Percentiles rank a stretch among this genome's conserved stretches.
These are phyloP conservation scores for Solanum appendiculatum DNA, from an alignment of 257 asterid genomes.

Conservation along the genomic window DNA sequence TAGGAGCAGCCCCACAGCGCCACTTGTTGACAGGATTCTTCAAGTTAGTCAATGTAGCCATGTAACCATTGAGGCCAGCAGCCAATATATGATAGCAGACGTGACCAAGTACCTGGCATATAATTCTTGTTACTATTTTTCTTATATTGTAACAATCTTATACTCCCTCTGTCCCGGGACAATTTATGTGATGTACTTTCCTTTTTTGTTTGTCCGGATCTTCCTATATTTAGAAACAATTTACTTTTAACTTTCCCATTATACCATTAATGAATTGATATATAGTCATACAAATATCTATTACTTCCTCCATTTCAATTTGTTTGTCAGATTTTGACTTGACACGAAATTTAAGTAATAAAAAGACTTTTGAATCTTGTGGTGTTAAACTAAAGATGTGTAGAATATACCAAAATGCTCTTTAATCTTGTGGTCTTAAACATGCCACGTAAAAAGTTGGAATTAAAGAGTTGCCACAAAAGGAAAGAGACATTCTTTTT, in stretches of 20 bases:
- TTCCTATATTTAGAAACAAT: background rate
- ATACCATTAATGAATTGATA: background rate
- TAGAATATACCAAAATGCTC: background rate
- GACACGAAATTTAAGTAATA: background rate
- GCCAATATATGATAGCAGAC: conserved; percentile 79
- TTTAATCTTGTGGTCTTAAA: background rate
- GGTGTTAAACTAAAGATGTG: background rate
- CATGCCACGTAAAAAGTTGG: background rate
- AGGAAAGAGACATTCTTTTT: background rate
- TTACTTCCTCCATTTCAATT: background rate
- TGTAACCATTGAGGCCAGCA: conserved; percentile 85
- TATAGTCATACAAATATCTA: background rate
- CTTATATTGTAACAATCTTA: background rate
- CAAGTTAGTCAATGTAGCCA: conserved; percentile 85
- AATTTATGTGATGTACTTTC: background rate
- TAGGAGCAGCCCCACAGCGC: conserved; percentile 97
- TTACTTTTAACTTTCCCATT: background rate
- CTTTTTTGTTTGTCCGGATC: background rate
- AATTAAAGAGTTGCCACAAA: background rate
- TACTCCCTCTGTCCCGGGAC: background rate
- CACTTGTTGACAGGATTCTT: conserved; percentile 92
- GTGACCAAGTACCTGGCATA: conserved; percentile 80
- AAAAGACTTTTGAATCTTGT: background rate
- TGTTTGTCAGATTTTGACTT: background rate
- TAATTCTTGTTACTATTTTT: background rate